Base-by-base conservation (phyloP, 2,329 filamentous ascomycete genomes). In the Proliferodiscus dingleyae region DNA sequence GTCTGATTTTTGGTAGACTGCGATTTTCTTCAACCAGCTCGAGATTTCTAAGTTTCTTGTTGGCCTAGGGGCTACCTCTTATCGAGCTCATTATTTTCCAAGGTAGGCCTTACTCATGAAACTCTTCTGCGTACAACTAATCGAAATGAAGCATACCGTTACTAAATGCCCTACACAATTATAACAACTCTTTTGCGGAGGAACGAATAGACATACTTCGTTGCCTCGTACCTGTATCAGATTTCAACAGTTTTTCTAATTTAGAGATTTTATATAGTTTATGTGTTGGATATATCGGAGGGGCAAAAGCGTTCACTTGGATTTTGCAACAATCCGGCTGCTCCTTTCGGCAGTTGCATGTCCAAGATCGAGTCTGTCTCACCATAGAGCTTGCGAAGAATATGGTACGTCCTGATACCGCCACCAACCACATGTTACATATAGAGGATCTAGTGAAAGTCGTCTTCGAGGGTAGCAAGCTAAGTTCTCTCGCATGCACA, bases 31-130 rank as follows among this genome's bases (percentile, higher is more conserved):
- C 4, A 2, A n/a, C 11, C 3, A 15, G 18, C 7, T 39, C 19
- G 24, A 30, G 13, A 7, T 38, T 24, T 10, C 3, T 9, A 44
- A 33, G 18, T 39, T 44, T n/a, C 19, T 44, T 16, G 3, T 44
- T 18, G 18, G 16, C 11, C 42, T 32, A 33, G 18, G 34, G 4
- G 23, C 19, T 11, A 3, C 24, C 11, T 26, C 24, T 11, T 6
- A 26, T 11, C 24, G 24, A 6, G 24, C 6, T 11, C 11, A 6
- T 26, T 11, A 6, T 26, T 6, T 11, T 26, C 11, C 24, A 6
- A 26, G 2, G 16, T 22, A 21, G 34, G 9, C 23, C 18, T 11
- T 18, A 7, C 5, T 8, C 3, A 8, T 22, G 4, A 10, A 5
- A 19, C 13, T 3, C 18, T 2, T 13, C 9, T 13, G 11, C 10